These are phyloP conservation scores for Cubamyces lactineus DNA, from an alignment of 768 basidiomycete species.

Conservation along the genomic window DNA sequence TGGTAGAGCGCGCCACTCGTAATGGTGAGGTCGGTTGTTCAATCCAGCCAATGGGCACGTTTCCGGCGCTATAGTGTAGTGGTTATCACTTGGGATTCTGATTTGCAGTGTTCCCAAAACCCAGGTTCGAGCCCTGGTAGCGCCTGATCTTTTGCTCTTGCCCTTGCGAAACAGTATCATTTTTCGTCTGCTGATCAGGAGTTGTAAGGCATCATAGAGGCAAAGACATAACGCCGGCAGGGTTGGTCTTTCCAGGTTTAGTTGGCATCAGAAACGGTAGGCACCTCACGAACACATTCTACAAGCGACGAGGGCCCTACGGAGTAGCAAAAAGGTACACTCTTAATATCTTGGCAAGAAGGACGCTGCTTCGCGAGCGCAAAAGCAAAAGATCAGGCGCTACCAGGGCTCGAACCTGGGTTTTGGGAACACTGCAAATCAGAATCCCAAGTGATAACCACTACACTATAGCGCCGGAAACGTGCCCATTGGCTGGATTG, in stretches of 20 bases:
- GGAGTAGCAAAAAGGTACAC: too few relatives aligned
- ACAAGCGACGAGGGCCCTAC: too few relatives aligned
- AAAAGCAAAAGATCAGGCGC: not conserved
- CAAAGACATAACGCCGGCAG: too few relatives aligned
- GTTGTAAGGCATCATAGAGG: too few relatives aligned
- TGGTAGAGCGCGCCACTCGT: constrained; percentile 27
- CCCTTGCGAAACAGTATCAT: not conserved
- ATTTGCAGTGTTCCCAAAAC: constrained; percentile 11
- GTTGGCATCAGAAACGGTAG: too few relatives aligned
- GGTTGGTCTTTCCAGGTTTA: too few relatives aligned
- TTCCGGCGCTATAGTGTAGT: constrained; percentile 14
- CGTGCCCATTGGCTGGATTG: constrained; percentile 23
- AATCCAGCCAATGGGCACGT: constrained; percentile 26
- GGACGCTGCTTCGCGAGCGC: too few relatives aligned
- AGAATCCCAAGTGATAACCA: constrained; percentile 4
- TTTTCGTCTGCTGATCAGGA: too few relatives aligned
- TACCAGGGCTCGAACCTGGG: constrained; percentile 1
- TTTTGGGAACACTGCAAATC: constrained; percentile 2
- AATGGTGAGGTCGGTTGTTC: constrained; percentile 28
- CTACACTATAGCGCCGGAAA: constrained; percentile 1
- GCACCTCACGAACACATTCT: too few relatives aligned
- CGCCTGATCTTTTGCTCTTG: not conserved
- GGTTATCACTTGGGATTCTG: constrained; percentile 15
- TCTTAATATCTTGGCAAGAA: too few relatives aligned
- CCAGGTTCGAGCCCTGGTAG: constrained; percentile 16